Evolutionary conservation across 345 rosid species (phyloP).

Genomic region (Linum tenue): DNA sequence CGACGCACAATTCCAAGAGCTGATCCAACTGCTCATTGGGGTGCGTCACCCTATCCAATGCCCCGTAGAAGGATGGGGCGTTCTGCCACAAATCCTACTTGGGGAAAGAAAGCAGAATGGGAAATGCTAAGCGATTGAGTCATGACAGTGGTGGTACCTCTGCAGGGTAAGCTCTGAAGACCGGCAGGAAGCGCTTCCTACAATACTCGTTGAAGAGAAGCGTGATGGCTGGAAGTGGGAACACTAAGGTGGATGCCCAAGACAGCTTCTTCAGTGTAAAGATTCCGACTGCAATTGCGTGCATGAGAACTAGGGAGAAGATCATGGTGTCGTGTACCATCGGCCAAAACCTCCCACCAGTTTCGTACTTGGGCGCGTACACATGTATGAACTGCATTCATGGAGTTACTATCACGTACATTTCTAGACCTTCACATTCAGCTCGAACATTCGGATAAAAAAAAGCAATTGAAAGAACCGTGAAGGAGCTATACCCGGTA

Average conservation of each 20-base stretch:
- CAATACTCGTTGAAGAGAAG: constrained; percentile 95
- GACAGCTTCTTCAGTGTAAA: constrained; percentile 75
- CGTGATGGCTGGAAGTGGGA: constrained; percentile 76
- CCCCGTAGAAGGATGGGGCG: not conserved
- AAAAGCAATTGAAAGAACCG: not conserved
- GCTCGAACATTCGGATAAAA: not conserved
- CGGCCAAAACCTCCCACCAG: constrained; percentile 96
- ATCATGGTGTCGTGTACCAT: constrained; percentile 81
- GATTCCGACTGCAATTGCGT: constrained; percentile 75
- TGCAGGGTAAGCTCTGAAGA: constrained; percentile 65
- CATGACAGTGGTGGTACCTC: constrained; percentile 40
- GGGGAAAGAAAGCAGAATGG: not conserved
- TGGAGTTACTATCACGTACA: not conserved
- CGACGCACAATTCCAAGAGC: not conserved
- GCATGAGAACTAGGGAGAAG: constrained; percentile 89
- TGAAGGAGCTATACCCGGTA: no score
- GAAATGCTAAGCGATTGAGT: not conserved
- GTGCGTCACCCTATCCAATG: not conserved
- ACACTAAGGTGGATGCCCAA: constrained; percentile 50
- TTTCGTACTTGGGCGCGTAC: constrained; percentile 74
- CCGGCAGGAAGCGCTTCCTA: constrained; percentile 88
- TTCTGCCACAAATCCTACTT: no score
- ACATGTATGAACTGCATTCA: constrained; percentile 75
- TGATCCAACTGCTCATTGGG: not conserved
- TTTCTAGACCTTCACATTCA: not conserved